Evolutionary conservation across 805 yeast species (phyloP), one percentile per base, ranked within the genome.

Genomic region (Starmerella ratchasimensis): DNA sequence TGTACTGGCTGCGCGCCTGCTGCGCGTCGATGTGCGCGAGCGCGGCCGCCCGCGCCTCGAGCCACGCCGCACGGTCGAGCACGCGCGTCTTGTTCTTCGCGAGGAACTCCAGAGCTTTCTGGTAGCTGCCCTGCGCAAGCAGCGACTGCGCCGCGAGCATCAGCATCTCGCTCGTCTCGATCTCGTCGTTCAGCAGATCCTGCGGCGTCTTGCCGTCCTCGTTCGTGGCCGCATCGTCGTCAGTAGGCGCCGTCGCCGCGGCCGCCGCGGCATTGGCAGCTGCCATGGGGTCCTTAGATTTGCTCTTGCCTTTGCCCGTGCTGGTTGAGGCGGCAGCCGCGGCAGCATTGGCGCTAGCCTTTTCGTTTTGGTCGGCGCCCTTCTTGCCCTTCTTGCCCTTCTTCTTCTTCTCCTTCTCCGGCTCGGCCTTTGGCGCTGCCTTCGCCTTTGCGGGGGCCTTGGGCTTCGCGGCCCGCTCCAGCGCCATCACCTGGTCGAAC

Each of bases 141-240:
- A 83, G 65, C 32, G 82, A 64, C 41, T 64, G 67, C 55, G 74
- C 80, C 53, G 80, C 79, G 61, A 77, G 83, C 49, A 86, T 63
- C 2, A 71, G 58, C 47, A 88, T 69, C 61, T 90, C 96, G 34
- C 83, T 78, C 50, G 80, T 76, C 59, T 88, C 97, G 50, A 67
- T 72, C 44, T 69, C 60, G 54, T 80, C 93, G 9, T 37, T 21
- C 15, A 30, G 36, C 25, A 30, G 28, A 16, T 36, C 35, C 28
- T 36, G 41, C 4, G 32, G 20, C 4, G 42, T 30, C 38, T 45
- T 46, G 15, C 43, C 47, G 11, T 22, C 22, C 8, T 11, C 7
- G 4, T 35, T 28, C 16, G 33, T 22, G 22, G 24, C 23, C 28
- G 21, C 18, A n/a, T n/a, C n/a, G n/a, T n/a, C n/a, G n/a, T n/a